These are phyloP conservation scores for Paxillus rubicundulus DNA, from an alignment of 768 basidiomycete genomes.

Conservation along the genomic window DNA sequence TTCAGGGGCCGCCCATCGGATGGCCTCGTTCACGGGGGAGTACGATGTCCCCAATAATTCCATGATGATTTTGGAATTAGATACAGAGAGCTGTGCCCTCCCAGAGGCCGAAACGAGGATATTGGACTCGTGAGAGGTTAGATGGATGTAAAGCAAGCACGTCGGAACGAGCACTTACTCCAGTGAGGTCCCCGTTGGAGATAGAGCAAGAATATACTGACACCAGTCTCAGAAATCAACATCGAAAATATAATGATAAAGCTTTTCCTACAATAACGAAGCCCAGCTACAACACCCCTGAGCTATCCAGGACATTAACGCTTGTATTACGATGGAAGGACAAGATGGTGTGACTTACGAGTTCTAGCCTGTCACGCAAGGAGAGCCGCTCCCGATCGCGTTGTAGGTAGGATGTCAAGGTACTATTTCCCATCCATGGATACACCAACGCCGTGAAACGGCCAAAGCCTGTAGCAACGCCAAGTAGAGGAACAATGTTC, in stretches of 20 bases:
- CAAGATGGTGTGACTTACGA: slow-evolving; percentile 7
- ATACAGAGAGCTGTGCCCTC: slow-evolving; percentile 42
- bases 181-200: slow-evolving; percentile 19
- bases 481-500: slow-evolving; percentile 24
- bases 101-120: slow-evolving; percentile 38
- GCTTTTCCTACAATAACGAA: slow-evolving; percentile 10
- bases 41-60: slow-evolving; percentile 10
- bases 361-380: slow-evolving; percentile 8
- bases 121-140: slow-evolving; percentile 33
- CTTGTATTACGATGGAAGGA: too few relatives aligned
- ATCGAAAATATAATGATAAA: not conserved
- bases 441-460: slow-evolving; percentile 26
- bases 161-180: slow-evolving; percentile 1
- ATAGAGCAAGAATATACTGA: slow-evolving; percentile 17
- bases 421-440: slow-evolving; percentile 24
- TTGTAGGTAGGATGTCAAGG: slow-evolving; percentile 21
- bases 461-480: slow-evolving; percentile 24
- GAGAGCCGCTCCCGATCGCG: not conserved
- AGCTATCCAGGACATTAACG: slow-evolving; percentile 1
- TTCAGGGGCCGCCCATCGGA: slow-evolving; percentile 44
- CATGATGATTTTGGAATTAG: slow-evolving; percentile 30
- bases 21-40: slow-evolving; percentile 25
- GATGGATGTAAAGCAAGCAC: not conserved
- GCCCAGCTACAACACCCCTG: slow-evolving; percentile 7
- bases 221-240: not conserved